Percentiles rank a stretch among this genome's conserved stretches.
Conservation (phyloP, 169 alveolate genomes). For the Cryptosporidium bovis region DNA sequence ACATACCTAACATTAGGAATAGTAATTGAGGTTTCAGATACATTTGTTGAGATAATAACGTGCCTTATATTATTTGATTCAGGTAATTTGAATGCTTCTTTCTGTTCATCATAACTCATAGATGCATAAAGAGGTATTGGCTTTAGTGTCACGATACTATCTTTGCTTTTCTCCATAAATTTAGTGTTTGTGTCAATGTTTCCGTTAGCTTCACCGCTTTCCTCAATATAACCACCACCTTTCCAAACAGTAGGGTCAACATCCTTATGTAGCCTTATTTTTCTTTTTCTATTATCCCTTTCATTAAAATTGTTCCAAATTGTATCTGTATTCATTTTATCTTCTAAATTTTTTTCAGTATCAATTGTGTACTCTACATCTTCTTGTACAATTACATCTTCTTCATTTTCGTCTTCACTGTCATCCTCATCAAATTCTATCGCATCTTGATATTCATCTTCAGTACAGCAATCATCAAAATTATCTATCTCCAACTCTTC, state of each 20-base stretch:
- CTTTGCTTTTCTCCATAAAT: conserved; percentile 29
- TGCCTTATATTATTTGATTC: conserved; percentile 92
- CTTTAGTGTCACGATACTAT: conserved; percentile 76
- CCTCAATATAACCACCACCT: conserved; percentile 68
- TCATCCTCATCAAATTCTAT: conserved; percentile 71
- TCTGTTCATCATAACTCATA: conserved; percentile 86
- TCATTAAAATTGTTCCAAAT: conserved; percentile 63
- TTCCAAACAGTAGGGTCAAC: conserved; percentile 46
- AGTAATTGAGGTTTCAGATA: conserved; percentile 99
- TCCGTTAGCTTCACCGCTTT: conserved; percentile 20
- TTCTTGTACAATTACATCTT: conserved; percentile 55
- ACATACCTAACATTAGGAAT: conserved; percentile 97
- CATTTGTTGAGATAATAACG: conserved; percentile 97
- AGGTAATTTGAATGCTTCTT: conserved; percentile 83
- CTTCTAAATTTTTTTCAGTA: conserved; percentile 55
- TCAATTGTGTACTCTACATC: conserved; percentile 1
- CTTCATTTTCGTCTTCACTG: conserved; percentile 75
- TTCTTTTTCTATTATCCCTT: conserved; percentile 60
- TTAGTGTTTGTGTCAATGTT: background rate
- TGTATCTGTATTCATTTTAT: background rate
- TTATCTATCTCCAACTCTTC: conserved; percentile 68
- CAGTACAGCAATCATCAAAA: conserved; percentile 77
- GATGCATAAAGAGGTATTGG: conserved; percentile 91
- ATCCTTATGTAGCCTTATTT: conserved; percentile 63
- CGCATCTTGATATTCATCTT: conserved; percentile 76